Evolutionary conservation across 1,284 basidiomycete genomes (phyloP), one percentile per base, ranked within the genome.

Genomic region (Ustilago trichophora): DNA sequence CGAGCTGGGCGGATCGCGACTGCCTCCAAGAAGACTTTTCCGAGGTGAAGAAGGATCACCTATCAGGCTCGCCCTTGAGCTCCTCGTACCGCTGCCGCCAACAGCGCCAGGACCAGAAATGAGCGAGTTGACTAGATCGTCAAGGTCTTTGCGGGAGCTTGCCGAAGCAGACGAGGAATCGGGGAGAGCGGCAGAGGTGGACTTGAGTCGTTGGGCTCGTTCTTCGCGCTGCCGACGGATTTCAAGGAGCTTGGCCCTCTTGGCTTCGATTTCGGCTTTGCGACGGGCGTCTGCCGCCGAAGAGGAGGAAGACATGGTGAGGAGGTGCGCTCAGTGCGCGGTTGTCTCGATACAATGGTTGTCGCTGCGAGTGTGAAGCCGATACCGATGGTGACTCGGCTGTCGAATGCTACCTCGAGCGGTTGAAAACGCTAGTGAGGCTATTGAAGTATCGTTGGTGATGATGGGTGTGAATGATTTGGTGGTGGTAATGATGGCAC

Each of bases 241-340:
- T 66, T 93, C 91, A 41, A 88, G 91, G 35, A 98, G 88, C 82
- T 93, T 93, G 7, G 88, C 88, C 59, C 89, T 86, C 83, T 98
- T 98, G 34, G 90, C 91, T 83, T 94, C 92, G 64, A 98, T 91
- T 83, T 97, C 93, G 75, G 89, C 87, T 75, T 88, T 83, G 33
- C 89, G 85, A 44, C 82, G 70, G 45, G 85, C 83, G 27, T 75
- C 57, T 12, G 62, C 43, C 15, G 60, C 51, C 4, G 64, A 64
- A 13, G 58, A 45, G 1, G 60, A 45, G 4, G 62, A 49, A 10
- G 53, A 57, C 26, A 13, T 9, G 24, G 19, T 25, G 18, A 15
- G 7, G 21, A 24, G 22, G 11, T n/a, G n/a, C n/a, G n/a, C n/a
- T n/a, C n/a, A n/a, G n/a, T n/a, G n/a, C n/a, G n/a, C n/a, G n/a